Evolutionary conservation across 2,329 filamentous ascomycete species (phyloP), one percentile per base, ranked within the genome.

Genomic region (Fusarium hainanense): DNA sequence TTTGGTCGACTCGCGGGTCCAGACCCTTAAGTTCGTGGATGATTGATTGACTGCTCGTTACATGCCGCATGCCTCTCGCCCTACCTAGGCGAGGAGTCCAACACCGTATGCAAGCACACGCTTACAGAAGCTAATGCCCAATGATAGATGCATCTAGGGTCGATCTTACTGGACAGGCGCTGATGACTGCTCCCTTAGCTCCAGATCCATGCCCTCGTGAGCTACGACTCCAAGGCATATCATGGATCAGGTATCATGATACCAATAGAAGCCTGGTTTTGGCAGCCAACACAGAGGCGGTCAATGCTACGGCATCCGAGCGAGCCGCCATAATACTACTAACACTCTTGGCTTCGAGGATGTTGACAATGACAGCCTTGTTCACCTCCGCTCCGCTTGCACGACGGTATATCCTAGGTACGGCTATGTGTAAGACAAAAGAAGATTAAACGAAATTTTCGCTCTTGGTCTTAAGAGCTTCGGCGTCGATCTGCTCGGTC

Each of bases 181-280:
- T 50, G 60, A 62, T 68, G 41, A 63, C 57, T 68, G 66, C 41
- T 58, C 49, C 65, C 57, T 61, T 66, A 59, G 57, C 68, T 74
- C 62, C 59, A 54, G 48, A 63, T 28, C 59, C 44, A 58, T 74
- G 70, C 66, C 68, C 72, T 72, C 70, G 72, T 73, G 70, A 74
- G 72, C 70, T 61, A 66, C 68, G 56, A 70, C 63, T 61, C 68
- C 51, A 54, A 68, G 63, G 63, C 61, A 59, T 59, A 73, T 69
- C 68, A 60, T 54, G 46, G 63, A 63, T 62, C 43, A 63, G 56
- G 63, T 58, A 69, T 66, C 66, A 63, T 62, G 56, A 66, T 58
- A 46, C 48, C 55, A 68, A 64, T 67, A 51, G 50, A 64, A 56
- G 44, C 67, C 57, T 56, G 57, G 42, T 47, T 67, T 48, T 56